Percentiles rank a stretch among this genome's conserved stretches.
Evolutionary conservation across 768 basidiomycete genomes (phyloP).

Genomic region (Multifurca ochricompacta): DNA sequence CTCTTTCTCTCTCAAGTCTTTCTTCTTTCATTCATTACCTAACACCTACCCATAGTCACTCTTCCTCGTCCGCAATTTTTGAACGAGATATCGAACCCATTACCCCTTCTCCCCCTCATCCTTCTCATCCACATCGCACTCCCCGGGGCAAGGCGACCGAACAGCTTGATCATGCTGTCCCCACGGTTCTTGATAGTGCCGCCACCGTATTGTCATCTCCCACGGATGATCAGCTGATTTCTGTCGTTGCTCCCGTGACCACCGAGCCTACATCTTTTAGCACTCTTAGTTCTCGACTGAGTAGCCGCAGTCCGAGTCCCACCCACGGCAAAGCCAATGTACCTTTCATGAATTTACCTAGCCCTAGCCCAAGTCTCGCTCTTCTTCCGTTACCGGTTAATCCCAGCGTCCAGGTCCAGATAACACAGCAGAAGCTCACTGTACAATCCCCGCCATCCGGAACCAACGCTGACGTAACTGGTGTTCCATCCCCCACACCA

Average conservation of each 20-base stretch:
- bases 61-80: slow-evolving; percentile 84
- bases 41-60: slow-evolving; percentile 36
- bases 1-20: not conserved
- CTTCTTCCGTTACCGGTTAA: slow-evolving; percentile 17
- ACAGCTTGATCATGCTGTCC: slow-evolving; percentile 70
- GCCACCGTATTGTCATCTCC: slow-evolving; percentile 56
- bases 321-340: slow-evolving; percentile 29
- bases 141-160: slow-evolving; percentile 67
- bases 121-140: slow-evolving; percentile 60
- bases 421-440: not conserved
- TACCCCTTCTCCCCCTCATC: slow-evolving; percentile 34
- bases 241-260: slow-evolving; percentile 52
- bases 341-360: slow-evolving; percentile 20
- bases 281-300: slow-evolving; percentile 54
- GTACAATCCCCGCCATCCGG: slow-evolving; percentile 8
- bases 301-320: slow-evolving; percentile 64
- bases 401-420: not conserved
- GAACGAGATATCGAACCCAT: slow-evolving; percentile 83
- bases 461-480: not conserved
- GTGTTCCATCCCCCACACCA: slow-evolving; percentile 23
- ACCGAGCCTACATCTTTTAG: slow-evolving; percentile 33
- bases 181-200: slow-evolving; percentile 79
- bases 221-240: slow-evolving; percentile 42
- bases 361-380: slow-evolving; percentile 20
- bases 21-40: slow-evolving; percentile 4